Evolutionary conservation across 495 filamentous ascomycete genomes (phyloP).

Genomic region (Glutinoglossum americanum): DNA sequence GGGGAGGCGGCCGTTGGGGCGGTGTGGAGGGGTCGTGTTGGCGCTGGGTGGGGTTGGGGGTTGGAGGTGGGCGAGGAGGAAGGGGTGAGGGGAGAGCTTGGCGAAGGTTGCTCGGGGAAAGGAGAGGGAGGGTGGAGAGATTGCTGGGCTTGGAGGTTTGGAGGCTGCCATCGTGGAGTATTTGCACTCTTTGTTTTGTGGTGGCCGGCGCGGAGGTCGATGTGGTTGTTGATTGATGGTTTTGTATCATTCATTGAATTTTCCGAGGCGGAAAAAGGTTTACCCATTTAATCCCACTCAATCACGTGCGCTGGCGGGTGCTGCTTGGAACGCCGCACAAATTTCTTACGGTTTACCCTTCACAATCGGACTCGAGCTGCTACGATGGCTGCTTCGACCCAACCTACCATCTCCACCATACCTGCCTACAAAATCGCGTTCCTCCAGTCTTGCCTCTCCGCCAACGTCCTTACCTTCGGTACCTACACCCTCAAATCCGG

Average conservation of each 20-base stretch:
- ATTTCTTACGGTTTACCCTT: too few relatives aligned
- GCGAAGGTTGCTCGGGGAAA: conserved; percentile 70
- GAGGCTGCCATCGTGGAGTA: neutral
- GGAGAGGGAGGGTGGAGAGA: conserved; percentile 28
- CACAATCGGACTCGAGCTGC: too few relatives aligned
- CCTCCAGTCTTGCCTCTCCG: conserved; percentile 45
- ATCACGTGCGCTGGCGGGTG: too few relatives aligned
- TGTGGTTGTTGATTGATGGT: too few relatives aligned
- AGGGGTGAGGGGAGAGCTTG: conserved; percentile 70
- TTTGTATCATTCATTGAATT: too few relatives aligned
- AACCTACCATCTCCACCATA: neutral
- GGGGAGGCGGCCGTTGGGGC: conserved; percentile 35
- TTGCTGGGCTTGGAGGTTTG: neutral
- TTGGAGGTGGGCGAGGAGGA: conserved; percentile 70
- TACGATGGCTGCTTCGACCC: neutral
- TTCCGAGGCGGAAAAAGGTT: too few relatives aligned
- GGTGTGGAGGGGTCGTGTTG: conserved; percentile 19
- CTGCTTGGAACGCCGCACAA: too few relatives aligned
- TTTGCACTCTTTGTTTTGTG: too few relatives aligned
- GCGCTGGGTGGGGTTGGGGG: conserved; percentile 30
- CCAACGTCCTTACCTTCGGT: conserved; percentile 71
- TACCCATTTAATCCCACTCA: too few relatives aligned
- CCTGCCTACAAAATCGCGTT: conserved; percentile 36
- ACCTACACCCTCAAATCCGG: conserved; percentile 78
- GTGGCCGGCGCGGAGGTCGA: too few relatives aligned